phyloP scores from a whole-genome alignment of 352 stramenopile species.

The Globisporangium nodosum region DNA sequence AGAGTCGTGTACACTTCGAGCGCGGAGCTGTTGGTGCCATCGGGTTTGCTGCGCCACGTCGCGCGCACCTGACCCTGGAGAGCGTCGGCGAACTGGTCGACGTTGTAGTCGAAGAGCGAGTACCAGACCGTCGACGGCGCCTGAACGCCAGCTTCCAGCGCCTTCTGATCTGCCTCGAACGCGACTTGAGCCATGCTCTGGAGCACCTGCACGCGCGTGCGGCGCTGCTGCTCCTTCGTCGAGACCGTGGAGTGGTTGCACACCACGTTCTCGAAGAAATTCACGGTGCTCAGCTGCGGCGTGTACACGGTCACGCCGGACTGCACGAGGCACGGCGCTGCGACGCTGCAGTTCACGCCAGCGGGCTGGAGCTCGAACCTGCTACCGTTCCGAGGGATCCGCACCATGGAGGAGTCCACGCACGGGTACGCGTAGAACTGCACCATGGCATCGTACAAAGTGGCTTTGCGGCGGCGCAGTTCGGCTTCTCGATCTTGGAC shows the following conservation, averaged over 20 bases:
- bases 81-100: constrained; percentile 52
- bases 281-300: constrained; percentile 22
- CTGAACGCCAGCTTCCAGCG: constrained; percentile 36
- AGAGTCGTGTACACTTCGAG: constrained; percentile 33
- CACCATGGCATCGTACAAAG: constrained; percentile 25
- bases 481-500: not conserved
- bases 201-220: constrained; percentile 24
- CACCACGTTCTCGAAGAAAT: constrained; percentile 21
- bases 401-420: constrained; percentile 16
- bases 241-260: constrained; percentile 3
- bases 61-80: constrained; percentile 38
- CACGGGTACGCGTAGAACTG: constrained; percentile 46
- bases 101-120: constrained; percentile 36
- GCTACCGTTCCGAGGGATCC: not conserved
- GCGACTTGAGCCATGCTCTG: constrained; percentile 27
- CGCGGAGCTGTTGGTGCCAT: constrained; percentile 10
- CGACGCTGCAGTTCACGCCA: constrained; percentile 18
- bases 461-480: constrained; percentile 6
- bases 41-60: constrained; percentile 11
- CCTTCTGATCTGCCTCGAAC: constrained; percentile 36
- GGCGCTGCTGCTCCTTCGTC: constrained; percentile 14
- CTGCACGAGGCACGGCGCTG: constrained; percentile 26
- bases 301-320: constrained; percentile 68
- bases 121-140: constrained; percentile 61
- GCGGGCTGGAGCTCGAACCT: not conserved